Conservation (phyloP, 164 flowering plant genomes). For the Taxillus chinensis region DNA sequence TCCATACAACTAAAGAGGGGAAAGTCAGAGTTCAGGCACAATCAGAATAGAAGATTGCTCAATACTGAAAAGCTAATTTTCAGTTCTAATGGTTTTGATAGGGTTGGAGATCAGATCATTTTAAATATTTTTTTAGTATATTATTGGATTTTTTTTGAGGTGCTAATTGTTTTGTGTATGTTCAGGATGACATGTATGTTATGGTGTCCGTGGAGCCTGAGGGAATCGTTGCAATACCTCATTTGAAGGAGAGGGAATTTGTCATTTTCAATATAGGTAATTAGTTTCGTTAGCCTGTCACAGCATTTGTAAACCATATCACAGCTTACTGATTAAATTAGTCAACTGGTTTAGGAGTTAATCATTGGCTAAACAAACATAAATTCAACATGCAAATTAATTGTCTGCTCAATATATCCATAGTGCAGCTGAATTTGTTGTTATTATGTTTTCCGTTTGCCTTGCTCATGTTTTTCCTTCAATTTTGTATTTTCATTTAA, state of each 20-base stretch:
- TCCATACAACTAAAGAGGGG: conserved; percentile 48
- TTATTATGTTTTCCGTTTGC: too few relatives aligned
- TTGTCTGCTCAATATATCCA: too few relatives aligned
- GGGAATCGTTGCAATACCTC: conserved; percentile 70
- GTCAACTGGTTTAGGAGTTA: neutral
- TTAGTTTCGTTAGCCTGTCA: neutral
- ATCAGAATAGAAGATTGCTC: conserved; percentile 52
- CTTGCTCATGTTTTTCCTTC: too few relatives aligned
- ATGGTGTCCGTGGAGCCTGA: conserved; percentile 74
- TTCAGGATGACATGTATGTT: conserved; percentile 35
- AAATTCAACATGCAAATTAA: too few relatives aligned
- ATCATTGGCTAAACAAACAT: neutral
- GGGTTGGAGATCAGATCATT: conserved; percentile 23
- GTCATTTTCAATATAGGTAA: conserved; percentile 81
- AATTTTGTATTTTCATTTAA: too few relatives aligned
- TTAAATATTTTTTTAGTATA: neutral
- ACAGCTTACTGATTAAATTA: neutral
- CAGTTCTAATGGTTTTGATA: conserved; percentile 31
- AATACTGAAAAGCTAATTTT: conserved; percentile 86
- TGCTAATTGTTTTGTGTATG: conserved; percentile 6
- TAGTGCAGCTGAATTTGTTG: too few relatives aligned
- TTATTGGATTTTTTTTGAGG: neutral
- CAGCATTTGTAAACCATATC: neutral
- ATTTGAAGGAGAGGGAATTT: conserved; percentile 42
- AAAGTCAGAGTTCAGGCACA: conserved; percentile 17